Evolutionary conservation across 768 basidiomycete genomes (phyloP), one percentile per base, ranked within the genome.

Genomic region (Amanita inopinata): DNA sequence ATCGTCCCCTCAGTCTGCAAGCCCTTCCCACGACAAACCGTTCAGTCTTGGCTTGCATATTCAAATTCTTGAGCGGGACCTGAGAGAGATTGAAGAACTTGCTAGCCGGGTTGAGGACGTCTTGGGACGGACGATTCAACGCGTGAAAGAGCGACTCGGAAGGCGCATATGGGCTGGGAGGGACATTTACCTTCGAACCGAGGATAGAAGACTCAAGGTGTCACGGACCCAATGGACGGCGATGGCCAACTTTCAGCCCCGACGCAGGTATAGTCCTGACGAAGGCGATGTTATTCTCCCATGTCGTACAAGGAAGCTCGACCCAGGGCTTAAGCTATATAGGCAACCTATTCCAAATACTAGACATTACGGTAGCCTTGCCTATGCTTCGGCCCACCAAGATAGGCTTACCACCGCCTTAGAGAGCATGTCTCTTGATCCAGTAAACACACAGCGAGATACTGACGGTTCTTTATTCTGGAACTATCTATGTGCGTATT

Each of bases 141-240:
- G 84, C 12, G 44, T 76, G n/a, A 85, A 85, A 60, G 83, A 88
- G 60, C 67, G 74, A 22, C 60, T 87, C n/a, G 83, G 83, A 6
- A 74, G 86, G n/a, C 76, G 86, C 8, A 74, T 88, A 0, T 86
- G 83, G 83, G 56, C 49, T 4, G 65, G 57, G 23, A 76, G 73
- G 56, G 61, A 76, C 41, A 49, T 89, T 2, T 88, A 71, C 51
- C 41, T 86, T 10, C 40, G 46, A 6, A 56, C 55, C 5, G 51
- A 57, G 2, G 39, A 50, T 24, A 23, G n/a, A 20, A 51, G 70
- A 33, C 47, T 60, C 17, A 45, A 49, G 2, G 51, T 82, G 24
- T 55, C 65, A 17, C 65, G 66, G 33, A 55, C 65, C 33, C 49
- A 53, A 10, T 86, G 83, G 81, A 53, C 53, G 41, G 43, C 60